Percentiles rank a stretch among this genome's conserved stretches.
These are phyloP conservation scores for Neopestalotiopsis sp. DNA, from an alignment of 2,329 filamentous ascomycete genomes.

Conservation along the genomic window DNA sequence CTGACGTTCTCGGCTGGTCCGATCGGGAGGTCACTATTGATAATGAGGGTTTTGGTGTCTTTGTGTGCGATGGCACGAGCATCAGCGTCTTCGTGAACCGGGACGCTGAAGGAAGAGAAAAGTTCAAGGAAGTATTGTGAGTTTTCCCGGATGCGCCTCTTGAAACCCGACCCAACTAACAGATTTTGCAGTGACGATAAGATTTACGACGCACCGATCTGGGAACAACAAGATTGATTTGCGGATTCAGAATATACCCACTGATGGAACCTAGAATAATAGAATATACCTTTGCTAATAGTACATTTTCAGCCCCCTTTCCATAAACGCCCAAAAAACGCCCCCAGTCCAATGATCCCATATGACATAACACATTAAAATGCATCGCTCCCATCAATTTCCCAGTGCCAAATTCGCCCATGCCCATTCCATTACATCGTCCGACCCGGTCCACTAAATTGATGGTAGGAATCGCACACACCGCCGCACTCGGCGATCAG, in stretches of 20 bases:
- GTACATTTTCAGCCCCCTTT: not conserved
- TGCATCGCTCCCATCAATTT: not conserved
- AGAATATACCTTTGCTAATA: conserved; percentile 2
- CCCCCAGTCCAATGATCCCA: not conserved
- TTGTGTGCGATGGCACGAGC: conserved; percentile 48
- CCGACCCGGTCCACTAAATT: conserved; percentile 5
- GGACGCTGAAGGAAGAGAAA: conserved; percentile 26
- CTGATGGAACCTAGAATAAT: not conserved
- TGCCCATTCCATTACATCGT: not conserved
- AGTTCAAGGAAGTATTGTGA: conserved; percentile 28
- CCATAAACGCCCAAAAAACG: not conserved
- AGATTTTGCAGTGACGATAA: conserved; percentile 17
- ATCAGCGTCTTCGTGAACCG: conserved; percentile 28
- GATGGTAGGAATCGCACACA: conserved; percentile 2
- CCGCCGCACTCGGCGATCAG: not conserved
- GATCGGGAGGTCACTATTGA: conserved; percentile 63
- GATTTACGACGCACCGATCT: conserved; percentile 18
- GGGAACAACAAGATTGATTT: not conserved
- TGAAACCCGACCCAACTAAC: not conserved
- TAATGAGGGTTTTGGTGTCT: conserved; percentile 63
- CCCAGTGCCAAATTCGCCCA: not conserved
- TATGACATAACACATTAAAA: not conserved
- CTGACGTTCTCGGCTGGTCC: conserved; percentile 65
- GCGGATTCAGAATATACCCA: not conserved
- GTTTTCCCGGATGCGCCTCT: not conserved